Evolutionary conservation across 2,329 filamentous ascomycete species (phyloP), one percentile per base, ranked within the genome.

Genomic region (Aureobasidium subglaciale): DNA sequence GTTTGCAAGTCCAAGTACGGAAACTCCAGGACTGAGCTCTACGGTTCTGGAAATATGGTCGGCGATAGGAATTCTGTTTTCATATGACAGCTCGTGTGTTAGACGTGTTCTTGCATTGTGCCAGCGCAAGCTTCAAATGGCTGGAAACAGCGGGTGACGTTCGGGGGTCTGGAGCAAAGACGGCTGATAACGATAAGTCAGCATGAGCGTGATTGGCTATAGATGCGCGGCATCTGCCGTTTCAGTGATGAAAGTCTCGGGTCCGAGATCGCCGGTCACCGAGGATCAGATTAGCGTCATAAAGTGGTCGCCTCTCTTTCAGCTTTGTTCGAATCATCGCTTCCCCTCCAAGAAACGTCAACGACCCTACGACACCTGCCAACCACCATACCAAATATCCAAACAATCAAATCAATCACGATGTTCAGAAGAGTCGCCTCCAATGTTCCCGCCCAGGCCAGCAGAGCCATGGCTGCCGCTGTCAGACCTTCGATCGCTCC

Each of bases 361-460:
- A 41, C 15, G n/a, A 5, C 42, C 27, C 30, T 42, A 48, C 27
- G 27, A 56, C n/a, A 48, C 52, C 30, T 24, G 18, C 24, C 41
- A 56, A n/a, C 32, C 16, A 56, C n/a, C 15, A 50, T 22, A 50
- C 8, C 32, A 8, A 16, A 37, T 35, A 16, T 29, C 43, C 32
- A 38, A 43, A 34, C 18, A 35, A 42, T 3, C 35, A 56, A 30
- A 52, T 27, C 40, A 32, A 15, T 37, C 63, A 75, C 59, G 63
- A 84, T 83, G 80, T 81, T 83, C 70, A 78, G 75, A 65, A 76
- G 81, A 73, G 73, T 78, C 61, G 68, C 79, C 66, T 72, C 78
- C 60, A 72, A 74, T 64, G 75, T 74, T 46, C 80, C 81, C 59
- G 77, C 76, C 64, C 72, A 75, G 60, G 73, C 79, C 61, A 73